Conservation (phyloP, 805 yeast species). For the Candida maris region DNA sequence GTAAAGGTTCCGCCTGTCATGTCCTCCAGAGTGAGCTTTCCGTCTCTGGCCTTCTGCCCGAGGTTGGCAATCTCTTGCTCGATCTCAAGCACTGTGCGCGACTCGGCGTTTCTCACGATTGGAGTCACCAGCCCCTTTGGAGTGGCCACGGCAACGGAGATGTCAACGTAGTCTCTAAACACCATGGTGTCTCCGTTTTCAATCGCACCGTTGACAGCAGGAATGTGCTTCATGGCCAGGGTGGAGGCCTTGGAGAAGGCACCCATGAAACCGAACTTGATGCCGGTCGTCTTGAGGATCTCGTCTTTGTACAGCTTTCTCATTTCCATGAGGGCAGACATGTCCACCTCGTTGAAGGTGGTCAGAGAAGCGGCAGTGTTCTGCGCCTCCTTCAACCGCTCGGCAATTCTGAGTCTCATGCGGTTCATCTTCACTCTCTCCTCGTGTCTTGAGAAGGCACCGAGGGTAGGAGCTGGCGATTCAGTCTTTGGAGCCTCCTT, state of each 20-base stretch:
- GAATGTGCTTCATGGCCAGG: slow-evolving; percentile 90
- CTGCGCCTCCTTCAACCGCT: slow-evolving; percentile 98
- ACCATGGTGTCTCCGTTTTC: slow-evolving; percentile 90
- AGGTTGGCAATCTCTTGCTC: slow-evolving; percentile 80
- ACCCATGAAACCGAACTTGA: slow-evolving; percentile 98
- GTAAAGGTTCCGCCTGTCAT: slow-evolving; percentile 99
- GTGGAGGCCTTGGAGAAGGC: slow-evolving; percentile 92
- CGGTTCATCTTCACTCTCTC: slow-evolving; percentile 97
- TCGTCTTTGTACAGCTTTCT: slow-evolving; percentile 97
- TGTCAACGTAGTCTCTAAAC: slow-evolving; percentile 93
- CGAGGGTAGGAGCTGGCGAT: slow-evolving; percentile 33
- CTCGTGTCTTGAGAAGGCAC: slow-evolving; percentile 75
- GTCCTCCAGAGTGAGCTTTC: slow-evolving; percentile 93
- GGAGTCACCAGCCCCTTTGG: slow-evolving; percentile 99
- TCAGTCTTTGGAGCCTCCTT: slow-evolving; percentile 16
- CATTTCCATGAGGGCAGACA: slow-evolving; percentile 88
- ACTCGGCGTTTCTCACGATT: slow-evolving; percentile 94
- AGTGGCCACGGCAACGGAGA: slow-evolving; percentile 96
- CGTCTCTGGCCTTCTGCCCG: slow-evolving; percentile 94
- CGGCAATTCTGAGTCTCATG: slow-evolving; percentile 98
- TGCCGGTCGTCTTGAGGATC: slow-evolving; percentile 86
- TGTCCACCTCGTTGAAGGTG: slow-evolving; percentile 97
- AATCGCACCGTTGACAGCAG: slow-evolving; percentile 93
- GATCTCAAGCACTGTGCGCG: slow-evolving; percentile 79
- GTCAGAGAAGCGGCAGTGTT: slow-evolving; percentile 98